Evolutionary conservation across 1,284 basidiomycete genomes (phyloP), one percentile per base, ranked within the genome.

Genomic region (Trichosporon inkin): DNA sequence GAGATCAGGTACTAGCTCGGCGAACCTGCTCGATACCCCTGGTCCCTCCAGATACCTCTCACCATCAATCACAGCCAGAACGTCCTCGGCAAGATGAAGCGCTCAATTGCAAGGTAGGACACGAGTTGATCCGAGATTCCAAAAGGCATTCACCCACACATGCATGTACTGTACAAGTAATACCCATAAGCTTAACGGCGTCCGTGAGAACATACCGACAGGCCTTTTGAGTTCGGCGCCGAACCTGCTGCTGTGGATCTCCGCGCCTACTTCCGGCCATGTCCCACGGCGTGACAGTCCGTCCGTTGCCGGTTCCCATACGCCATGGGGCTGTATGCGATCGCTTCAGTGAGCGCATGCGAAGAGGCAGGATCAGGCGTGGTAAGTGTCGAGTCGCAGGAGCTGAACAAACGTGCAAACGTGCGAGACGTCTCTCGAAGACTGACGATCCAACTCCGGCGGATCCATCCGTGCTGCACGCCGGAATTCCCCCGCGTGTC

Each of bases 41-140:
- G 2, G 19, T 34, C 13, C 35, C 40, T 19, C 44, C 13, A 55
- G 8, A 32, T 24, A 13, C 13, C 39, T n/a, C 20, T 16, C 56
- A 24, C 16, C 22, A 14, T 39, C 40, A 14, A 20, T 10, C n/a
- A 35, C 38, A 28, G 41, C 17, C 11, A 22, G 13, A 22, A 47
- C 10, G 41, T 16, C 20, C 19, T n/a, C 38, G 61, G 67, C 72
- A 74, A 72, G 68, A 72, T 58, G 71, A 74, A 74, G 72, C 62
- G 72, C 72, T 74, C 72, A 74, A 68, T 74, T 74, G 72, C 60
- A 24, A 44, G 36, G 17, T 32, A 39, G 44, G 44, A 49, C 24
- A 28, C n/a, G 44, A 32, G 44, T 32, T 24, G 28, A 49, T 49
- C 14, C 44, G 44, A 22, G 14, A 28, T 17, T 24, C n/a, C 14